A percentile compares a stretch with the other conserved stretches of the same genome.
These are phyloP conservation scores for Tolypocladium ophioglossoides DNA, from an alignment of 2,329 filamentous ascomycete genomes.

Conservation along the genomic window DNA sequence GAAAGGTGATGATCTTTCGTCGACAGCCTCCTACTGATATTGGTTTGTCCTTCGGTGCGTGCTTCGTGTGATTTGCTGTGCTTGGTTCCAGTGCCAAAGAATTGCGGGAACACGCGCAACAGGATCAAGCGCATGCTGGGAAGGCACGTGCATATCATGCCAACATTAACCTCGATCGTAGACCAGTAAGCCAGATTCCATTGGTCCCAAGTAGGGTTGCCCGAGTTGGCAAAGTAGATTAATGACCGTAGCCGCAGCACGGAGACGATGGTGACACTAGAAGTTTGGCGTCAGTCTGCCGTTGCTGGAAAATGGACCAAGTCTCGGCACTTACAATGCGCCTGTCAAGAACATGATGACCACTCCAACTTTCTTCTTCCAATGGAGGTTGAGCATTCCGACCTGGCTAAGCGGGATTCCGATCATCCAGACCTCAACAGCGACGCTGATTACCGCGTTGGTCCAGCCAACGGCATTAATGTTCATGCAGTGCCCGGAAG, in stretches of 20 bases:
- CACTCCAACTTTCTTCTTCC: constrained; percentile 31
- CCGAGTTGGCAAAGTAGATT: not conserved
- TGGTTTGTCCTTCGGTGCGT: not conserved
- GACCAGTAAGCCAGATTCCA: not conserved
- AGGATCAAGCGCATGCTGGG: not conserved
- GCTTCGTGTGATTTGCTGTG: not conserved
- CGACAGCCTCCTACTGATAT: not conserved
- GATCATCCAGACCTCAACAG: constrained; percentile 35
- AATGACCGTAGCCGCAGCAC: not conserved
- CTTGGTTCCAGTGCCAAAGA: not conserved
- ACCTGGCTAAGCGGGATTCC: constrained; percentile 32
- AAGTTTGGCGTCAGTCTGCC: not conserved
- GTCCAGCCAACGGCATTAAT: constrained; percentile 34
- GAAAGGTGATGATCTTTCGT: not conserved
- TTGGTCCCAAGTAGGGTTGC: not conserved
- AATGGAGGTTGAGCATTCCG: constrained; percentile 23
- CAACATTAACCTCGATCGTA: not conserved
- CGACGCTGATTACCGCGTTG: constrained; percentile 34
- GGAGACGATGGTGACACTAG: not conserved
- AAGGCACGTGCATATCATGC: not conserved
- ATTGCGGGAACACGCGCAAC: not conserved
- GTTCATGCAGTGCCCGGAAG: constrained; percentile 32
- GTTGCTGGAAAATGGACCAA: not conserved
- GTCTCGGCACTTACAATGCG: constrained; percentile 14
- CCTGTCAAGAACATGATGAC: constrained; percentile 33